Evolutionary conservation across 306 rosid species (phyloP), one percentile per base, ranked within the genome.

Genomic region (apple (Malus domestica)): DNA sequence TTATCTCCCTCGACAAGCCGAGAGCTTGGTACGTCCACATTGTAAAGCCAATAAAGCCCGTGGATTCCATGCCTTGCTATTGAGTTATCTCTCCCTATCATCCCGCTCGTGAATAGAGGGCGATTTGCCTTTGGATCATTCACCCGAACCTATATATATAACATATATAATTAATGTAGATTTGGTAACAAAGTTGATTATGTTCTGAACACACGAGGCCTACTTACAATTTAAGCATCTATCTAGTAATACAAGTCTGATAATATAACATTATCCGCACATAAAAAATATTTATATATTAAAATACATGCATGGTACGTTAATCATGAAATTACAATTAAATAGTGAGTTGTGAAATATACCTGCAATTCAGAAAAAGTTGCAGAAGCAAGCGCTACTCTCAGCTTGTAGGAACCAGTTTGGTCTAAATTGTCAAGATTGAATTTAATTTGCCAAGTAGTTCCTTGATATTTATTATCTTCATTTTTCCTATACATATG

Each of bases 391-490:
- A 95, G 59, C 81, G 99, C 97, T 35, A 95, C 25, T 69, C 96
- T 86, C 42, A 95, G 88, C 81, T 83, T 87, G 75, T 92, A 95
- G 66, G 59, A 79, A 10, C 87, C 79, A 35, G 25, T 80, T 49
- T 61, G 70, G 74, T 88, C 73, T 42, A 90, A 88, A 25, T 55
- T 78, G 71, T 82, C 86, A 22, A 90, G 91, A 67, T 82, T 73
- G 80, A 95, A 95, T 80, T 89, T 87, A 74, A 95, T 88, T 78
- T 90, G 92, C 99, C 99, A 95, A 3, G 97, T 95, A n/a, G 99
- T 95, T 78, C 96, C 98, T 81, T 95, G 88, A 76, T 81, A 95
- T 62, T 87, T 84, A 25, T 84, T 89, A 10, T 80, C 84, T 16
- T 79, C 90, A 78, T 80, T 87, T 85, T 92, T 95, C 87, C 97